phyloP scores from a whole-genome alignment of 495 filamentous ascomycete genomes.

The Talaromyces ruber region DNA sequence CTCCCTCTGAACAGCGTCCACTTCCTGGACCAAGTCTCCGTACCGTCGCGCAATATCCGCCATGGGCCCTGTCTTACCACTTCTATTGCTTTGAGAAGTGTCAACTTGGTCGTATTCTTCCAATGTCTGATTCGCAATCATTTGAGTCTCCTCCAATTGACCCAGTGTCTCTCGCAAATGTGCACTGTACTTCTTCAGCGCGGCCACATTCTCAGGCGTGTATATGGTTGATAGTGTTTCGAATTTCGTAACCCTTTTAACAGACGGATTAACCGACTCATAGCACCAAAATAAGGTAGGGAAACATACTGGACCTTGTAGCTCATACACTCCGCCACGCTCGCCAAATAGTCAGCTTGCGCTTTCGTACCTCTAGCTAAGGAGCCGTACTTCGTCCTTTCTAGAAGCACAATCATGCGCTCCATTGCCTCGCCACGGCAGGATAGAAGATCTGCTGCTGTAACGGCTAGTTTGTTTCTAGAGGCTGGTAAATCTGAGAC shows the following conservation, averaged over 20 bases:
- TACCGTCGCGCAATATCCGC: slow-evolving; percentile 55
- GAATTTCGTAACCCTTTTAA: slow-evolving; percentile 28
- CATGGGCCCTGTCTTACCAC: slow-evolving; percentile 31
- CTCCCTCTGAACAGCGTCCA: slow-evolving; percentile 48
- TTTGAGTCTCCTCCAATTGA: slow-evolving; percentile 37
- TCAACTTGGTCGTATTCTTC: slow-evolving; percentile 43
- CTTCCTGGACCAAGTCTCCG: slow-evolving; percentile 40
- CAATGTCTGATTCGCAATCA: slow-evolving; percentile 38
- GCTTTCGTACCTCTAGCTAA: slow-evolving; percentile 47
- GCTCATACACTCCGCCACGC: slow-evolving; percentile 46
- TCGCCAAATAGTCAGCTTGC: slow-evolving; percentile 48
- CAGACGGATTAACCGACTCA: neutral
- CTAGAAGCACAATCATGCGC: slow-evolving; percentile 36
- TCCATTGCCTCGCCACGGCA: slow-evolving; percentile 25
- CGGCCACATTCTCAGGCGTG: slow-evolving; percentile 46
- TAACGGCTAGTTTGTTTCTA: slow-evolving; percentile 27
- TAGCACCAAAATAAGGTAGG: neutral
- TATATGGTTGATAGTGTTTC: slow-evolving; percentile 40
- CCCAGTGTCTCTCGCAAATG: slow-evolving; percentile 44
- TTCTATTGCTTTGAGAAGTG: slow-evolving; percentile 7
- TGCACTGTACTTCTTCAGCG: slow-evolving; percentile 46
- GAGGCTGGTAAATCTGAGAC: slow-evolving; percentile 24
- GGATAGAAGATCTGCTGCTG: slow-evolving; percentile 27
- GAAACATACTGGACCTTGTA: slow-evolving; percentile 42
- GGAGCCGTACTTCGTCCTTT: slow-evolving; percentile 57